These are phyloP conservation scores for Nemania serpens DNA, from an alignment of 2,329 filamentous ascomycete species.

Conservation along the genomic window DNA sequence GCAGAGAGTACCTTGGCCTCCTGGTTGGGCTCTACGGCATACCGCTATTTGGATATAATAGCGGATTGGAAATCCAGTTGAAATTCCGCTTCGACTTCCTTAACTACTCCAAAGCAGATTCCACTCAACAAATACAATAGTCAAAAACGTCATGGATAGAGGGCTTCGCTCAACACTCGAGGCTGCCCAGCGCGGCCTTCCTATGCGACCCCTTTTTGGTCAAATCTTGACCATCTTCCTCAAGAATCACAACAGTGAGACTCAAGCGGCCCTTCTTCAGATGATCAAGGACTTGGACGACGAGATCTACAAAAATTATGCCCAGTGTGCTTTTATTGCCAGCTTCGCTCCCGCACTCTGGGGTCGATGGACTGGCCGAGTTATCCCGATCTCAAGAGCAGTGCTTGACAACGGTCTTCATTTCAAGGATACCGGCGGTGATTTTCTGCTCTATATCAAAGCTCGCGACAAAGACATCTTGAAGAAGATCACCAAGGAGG, in stretches of 20 bases:
- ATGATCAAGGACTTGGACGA: slow-evolving; percentile 19
- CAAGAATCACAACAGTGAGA: slow-evolving; percentile 9
- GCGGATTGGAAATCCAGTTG: background rate
- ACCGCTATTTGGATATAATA: background rate
- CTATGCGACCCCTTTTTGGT: slow-evolving; percentile 20
- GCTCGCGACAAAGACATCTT: background rate
- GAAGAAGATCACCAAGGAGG: background rate
- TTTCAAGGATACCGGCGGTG: slow-evolving; percentile 22
- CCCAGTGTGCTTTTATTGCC: slow-evolving; percentile 15
- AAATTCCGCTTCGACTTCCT: background rate
- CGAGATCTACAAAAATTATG: slow-evolving; percentile 13
- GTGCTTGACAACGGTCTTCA: slow-evolving; percentile 20
- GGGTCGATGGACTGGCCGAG: slow-evolving; percentile 11
- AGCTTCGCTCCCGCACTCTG: slow-evolving; percentile 23
- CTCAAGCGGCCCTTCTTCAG: slow-evolving; percentile 3
- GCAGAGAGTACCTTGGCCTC: slow-evolving; percentile 4
- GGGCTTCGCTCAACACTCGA: slow-evolving; percentile 8
- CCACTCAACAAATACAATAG: background rate
- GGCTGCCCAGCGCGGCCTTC: slow-evolving; percentile 24
- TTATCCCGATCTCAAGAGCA: slow-evolving; percentile 16
- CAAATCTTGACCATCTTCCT: slow-evolving; percentile 24
- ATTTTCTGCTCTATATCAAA: slow-evolving; percentile 24
- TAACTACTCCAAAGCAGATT: background rate
- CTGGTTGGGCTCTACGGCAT: background rate
- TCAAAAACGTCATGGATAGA: slow-evolving; percentile 14